Conservation (phyloP, 495 filamentous ascomycete genomes). For the Penicillium simplicissimum region DNA sequence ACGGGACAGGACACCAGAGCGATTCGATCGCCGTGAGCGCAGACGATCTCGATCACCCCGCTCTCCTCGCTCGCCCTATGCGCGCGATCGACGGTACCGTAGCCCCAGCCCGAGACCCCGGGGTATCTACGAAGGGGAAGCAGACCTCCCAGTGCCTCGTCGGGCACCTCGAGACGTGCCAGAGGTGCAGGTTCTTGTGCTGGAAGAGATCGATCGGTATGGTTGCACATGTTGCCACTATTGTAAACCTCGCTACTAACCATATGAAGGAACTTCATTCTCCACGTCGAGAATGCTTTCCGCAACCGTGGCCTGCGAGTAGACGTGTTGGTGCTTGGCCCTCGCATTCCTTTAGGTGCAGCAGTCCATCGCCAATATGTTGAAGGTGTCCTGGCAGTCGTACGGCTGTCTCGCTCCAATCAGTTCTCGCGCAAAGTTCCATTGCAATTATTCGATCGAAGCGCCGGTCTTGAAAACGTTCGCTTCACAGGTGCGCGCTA, state of each 20-base stretch:
- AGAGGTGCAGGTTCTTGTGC: conserved; percentile 84
- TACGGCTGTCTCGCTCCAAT: conserved; percentile 66
- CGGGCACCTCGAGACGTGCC: conserved; percentile 77
- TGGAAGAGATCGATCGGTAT: conserved; percentile 75
- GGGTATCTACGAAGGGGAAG: conserved; percentile 55
- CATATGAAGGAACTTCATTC: conserved; percentile 66
- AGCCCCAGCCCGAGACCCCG: conserved; percentile 65
- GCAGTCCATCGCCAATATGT: conserved; percentile 82
- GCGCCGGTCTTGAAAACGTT: conserved; percentile 65
- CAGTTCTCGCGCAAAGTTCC: conserved; percentile 71
- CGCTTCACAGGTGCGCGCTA: conserved; percentile 65
- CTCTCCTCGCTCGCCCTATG: conserved; percentile 57
- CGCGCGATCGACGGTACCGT: conserved; percentile 61
- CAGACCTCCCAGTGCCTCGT: conserved; percentile 68
- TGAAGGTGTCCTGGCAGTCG: conserved; percentile 86
- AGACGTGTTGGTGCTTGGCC: conserved; percentile 73
- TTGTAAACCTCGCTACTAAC: conserved; percentile 9
- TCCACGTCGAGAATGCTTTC: conserved; percentile 78
- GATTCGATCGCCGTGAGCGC: conserved; percentile 60
- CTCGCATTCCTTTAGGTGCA: conserved; percentile 72
- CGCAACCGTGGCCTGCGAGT: conserved; percentile 66
- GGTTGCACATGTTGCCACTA: conserved; percentile 16
- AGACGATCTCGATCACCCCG: conserved; percentile 66
- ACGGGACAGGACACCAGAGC: conserved; percentile 55
- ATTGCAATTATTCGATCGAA: conserved; percentile 83